These are phyloP conservation scores for Ophiostoma angusticollis DNA, from an alignment of 2,329 filamentous ascomycete species.

Conservation along the genomic window DNA sequence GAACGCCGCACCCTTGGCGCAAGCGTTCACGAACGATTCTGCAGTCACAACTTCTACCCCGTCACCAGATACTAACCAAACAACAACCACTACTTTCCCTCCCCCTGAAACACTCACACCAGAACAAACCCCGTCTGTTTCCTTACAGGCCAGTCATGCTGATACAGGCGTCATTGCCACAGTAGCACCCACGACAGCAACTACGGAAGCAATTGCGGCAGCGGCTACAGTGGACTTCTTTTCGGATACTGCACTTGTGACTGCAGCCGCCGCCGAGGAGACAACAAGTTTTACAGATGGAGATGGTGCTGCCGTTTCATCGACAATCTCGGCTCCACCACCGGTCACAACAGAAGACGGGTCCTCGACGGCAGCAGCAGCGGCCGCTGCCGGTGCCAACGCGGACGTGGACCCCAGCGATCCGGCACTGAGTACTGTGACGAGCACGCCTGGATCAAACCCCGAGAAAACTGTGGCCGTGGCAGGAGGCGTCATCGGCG, in stretches of 20 bases:
- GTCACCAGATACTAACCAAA: background rate
- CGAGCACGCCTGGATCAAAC: constrained; percentile 15
- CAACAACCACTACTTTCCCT: background rate
- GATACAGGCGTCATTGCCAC: constrained; percentile 21
- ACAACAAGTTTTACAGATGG: constrained; percentile 3
- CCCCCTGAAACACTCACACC: constrained; percentile 7
- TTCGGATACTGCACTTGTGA: background rate
- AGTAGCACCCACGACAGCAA: constrained; percentile 4
- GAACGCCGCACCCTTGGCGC: constrained; percentile 6
- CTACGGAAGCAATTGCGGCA: background rate
- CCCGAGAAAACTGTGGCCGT: constrained; percentile 29
- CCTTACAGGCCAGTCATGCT: constrained; percentile 23
- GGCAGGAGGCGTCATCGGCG: constrained; percentile 39
- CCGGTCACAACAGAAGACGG: constrained; percentile 7
- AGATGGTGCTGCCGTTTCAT: constrained; percentile 7
- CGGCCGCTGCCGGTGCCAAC: constrained; percentile 9
- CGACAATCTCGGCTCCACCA: constrained; percentile 12
- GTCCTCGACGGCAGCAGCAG: constrained; percentile 6
- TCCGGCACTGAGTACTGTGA: constrained; percentile 12
- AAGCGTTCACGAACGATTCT: constrained; percentile 7
- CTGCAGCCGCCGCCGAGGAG: background rate
- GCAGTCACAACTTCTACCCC: background rate
- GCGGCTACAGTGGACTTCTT: background rate
- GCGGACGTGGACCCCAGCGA: constrained; percentile 4
- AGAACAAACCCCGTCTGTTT: constrained; percentile 10